Evolutionary conservation across 2,329 filamentous ascomycete species (phyloP), one percentile per base, ranked within the genome.

Genomic region (Trichoderma lentiforme): DNA sequence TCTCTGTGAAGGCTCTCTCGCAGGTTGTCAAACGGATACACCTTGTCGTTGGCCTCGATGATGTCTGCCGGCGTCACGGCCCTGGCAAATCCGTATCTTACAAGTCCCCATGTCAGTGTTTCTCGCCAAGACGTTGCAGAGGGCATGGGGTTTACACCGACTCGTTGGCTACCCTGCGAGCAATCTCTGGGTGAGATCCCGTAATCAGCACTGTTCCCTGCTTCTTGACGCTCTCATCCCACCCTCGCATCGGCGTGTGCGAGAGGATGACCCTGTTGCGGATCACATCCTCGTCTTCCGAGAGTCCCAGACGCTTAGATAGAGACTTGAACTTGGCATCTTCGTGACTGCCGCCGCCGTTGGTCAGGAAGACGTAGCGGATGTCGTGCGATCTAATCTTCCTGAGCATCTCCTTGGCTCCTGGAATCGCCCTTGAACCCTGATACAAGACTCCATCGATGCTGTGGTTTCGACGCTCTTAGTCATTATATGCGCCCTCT

Each of bases 381-480:
- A 98, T 93, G 61, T 88, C 86, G 78, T 94, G 87, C 61, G 87
- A 83, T 76, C 94, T 90, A 24, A 98, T 90, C 77, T 90, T 91
- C 34, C 85, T 84, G 24, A 99, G 87, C 15, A 94, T 88, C 77
- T 93, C 87, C 1, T 89, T 85, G 1, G 96, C 95, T 36, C 93
- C 92, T 1, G 93, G 92, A 61, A 98, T 90, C 3, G 93, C 90
- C 74, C 91, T 89, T 4, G 92, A 89, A 73, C 92, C 92, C 78
- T 95, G 93, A 36, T 98, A 87, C 24, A 99, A 89, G n/a, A 99
- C 96, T 71, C 96, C 96, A 81, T 99, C 96, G 79, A 99, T 97
- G 76, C 86, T 87, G 66, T 14, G 7, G 39, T 26, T 2, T 21
- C 3, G 9, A 3, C 7, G 69, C 39, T 12, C 28, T 53, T 24